These are phyloP conservation scores for Psilocybe tampanensis DNA, from an alignment of 768 basidiomycete species.

Conservation along the genomic window DNA sequence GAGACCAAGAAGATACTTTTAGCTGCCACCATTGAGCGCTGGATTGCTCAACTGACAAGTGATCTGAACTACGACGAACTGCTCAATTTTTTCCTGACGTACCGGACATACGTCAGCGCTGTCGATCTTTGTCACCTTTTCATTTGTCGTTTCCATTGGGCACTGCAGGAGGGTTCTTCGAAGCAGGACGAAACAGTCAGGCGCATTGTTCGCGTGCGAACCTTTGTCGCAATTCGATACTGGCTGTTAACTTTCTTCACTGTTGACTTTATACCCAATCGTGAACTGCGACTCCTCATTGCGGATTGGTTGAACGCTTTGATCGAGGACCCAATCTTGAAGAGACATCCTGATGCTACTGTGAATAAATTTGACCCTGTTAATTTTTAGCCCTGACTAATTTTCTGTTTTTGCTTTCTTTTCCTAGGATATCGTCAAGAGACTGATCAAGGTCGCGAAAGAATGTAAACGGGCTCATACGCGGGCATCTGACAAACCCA, in stretches of 20 bases:
- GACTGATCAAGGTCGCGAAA: slow-evolving; percentile 81
- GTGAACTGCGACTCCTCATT: slow-evolving; percentile 71
- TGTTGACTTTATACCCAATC: slow-evolving; percentile 84
- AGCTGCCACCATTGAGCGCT: slow-evolving; percentile 90
- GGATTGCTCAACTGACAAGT: slow-evolving; percentile 90
- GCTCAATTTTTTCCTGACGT: slow-evolving; percentile 90
- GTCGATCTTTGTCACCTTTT: slow-evolving; percentile 82
- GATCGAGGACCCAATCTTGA: slow-evolving; percentile 68
- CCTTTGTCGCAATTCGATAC: slow-evolving; percentile 87
- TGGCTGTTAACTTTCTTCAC: slow-evolving; percentile 92
- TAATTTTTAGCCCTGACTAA: slow-evolving; percentile 6
- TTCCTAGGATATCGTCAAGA: slow-evolving; percentile 73
- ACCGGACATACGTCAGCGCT: slow-evolving; percentile 80
- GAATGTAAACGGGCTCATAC: slow-evolving; percentile 76
- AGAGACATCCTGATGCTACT: slow-evolving; percentile 66
- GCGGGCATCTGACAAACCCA: slow-evolving; percentile 38
- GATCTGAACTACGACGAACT: slow-evolving; percentile 86
- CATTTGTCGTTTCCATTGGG: slow-evolving; percentile 90
- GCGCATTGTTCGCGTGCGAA: slow-evolving; percentile 82
- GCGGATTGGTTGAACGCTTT: slow-evolving; percentile 84
- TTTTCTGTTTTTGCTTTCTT: not conserved
- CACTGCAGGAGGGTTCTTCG: slow-evolving; percentile 54
- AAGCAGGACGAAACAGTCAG: slow-evolving; percentile 68
- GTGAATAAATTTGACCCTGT: slow-evolving; percentile 45
- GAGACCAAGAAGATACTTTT: slow-evolving; percentile 59